A percentile compares a stretch with the other conserved stretches of the same genome.
Conservation (phyloP, 208 protist genomes). For the Trypanosoma cruzi region DNA sequence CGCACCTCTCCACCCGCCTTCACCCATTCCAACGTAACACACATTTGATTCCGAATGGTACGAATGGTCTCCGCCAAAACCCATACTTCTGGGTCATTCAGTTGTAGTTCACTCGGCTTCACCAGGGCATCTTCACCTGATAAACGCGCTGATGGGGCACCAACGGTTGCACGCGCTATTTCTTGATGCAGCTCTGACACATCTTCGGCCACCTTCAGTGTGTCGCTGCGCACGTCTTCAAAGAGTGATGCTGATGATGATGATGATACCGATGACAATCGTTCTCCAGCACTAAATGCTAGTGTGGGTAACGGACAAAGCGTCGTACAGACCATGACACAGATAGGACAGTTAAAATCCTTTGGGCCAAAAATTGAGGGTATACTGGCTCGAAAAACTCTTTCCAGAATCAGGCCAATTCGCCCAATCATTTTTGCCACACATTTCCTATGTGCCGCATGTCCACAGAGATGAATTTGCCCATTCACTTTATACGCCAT, state of each 20-base stretch:
- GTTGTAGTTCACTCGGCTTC: slow-evolving; percentile 39
- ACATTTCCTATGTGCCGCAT: slow-evolving; percentile 68
- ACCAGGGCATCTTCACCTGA: slow-evolving; percentile 29
- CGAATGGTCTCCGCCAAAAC: slow-evolving; percentile 57
- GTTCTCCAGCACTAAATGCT: background rate
- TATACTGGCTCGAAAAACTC: background rate
- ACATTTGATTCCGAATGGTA: slow-evolving; percentile 40
- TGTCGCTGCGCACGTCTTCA: slow-evolving; percentile 19
- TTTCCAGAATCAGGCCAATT: slow-evolving; percentile 41
- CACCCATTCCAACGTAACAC: slow-evolving; percentile 53
- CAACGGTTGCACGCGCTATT: slow-evolving; percentile 50
- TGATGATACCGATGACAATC: background rate
- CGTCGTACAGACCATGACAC: slow-evolving; percentile 62
- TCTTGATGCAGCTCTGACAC: slow-evolving; percentile 33
- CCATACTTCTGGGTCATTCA: slow-evolving; percentile 41
- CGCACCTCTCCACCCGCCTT: slow-evolving; percentile 48
- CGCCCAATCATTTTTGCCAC: slow-evolving; percentile 50
- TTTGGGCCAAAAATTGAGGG: slow-evolving; percentile 30
- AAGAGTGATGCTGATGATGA: slow-evolving; percentile 15
- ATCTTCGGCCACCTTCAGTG: background rate
- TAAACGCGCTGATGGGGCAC: slow-evolving; percentile 26
- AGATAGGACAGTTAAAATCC: slow-evolving; percentile 74
- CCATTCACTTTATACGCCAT: slow-evolving; percentile 35
- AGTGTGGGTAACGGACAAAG: slow-evolving; percentile 61
- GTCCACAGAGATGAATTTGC: slow-evolving; percentile 65